Percentiles rank a stretch among this genome's conserved stretches.
Conservation (phyloP, 2,329 filamentous ascomycete species). For the Colletotrichum sp. region DNA sequence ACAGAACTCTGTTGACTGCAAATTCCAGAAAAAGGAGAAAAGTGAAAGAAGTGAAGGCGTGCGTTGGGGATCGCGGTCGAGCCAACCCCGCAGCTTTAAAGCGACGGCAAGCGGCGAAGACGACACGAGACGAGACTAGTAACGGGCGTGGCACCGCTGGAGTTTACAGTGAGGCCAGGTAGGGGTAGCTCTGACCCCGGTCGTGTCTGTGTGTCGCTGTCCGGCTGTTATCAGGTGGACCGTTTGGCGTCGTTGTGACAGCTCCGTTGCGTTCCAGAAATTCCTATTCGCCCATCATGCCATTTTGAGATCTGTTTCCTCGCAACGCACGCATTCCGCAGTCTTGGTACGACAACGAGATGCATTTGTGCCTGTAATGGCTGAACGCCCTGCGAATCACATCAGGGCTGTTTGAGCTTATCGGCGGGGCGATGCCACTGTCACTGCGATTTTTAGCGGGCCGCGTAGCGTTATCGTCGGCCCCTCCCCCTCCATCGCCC, state of each 20-base stretch:
- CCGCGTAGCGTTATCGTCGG: neutral
- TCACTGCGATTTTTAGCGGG: neutral
- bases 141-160: neutral
- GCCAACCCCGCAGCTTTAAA: conserved; percentile 15
- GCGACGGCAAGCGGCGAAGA: neutral
- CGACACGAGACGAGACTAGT: conserved; percentile 12
- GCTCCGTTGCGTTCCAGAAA: neutral
- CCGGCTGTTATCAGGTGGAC: neutral
- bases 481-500: neutral
- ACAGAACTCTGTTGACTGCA: neutral
- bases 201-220: neutral
- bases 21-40: neutral
- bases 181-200: neutral
- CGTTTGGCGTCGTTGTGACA: neutral
- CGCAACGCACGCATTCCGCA: neutral
- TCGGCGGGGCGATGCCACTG: neutral
- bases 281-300: neutral
- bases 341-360: neutral
- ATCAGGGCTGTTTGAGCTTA: conserved; percentile 6
- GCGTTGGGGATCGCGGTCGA: neutral
- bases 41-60: neutral
- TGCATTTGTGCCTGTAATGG: neutral
- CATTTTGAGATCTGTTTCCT: neutral
- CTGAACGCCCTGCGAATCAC: conserved; percentile 2
- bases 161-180: neutral